phyloP scores from a whole-genome alignment of 805 yeast genomes.

The Candida maltosa region DNA sequence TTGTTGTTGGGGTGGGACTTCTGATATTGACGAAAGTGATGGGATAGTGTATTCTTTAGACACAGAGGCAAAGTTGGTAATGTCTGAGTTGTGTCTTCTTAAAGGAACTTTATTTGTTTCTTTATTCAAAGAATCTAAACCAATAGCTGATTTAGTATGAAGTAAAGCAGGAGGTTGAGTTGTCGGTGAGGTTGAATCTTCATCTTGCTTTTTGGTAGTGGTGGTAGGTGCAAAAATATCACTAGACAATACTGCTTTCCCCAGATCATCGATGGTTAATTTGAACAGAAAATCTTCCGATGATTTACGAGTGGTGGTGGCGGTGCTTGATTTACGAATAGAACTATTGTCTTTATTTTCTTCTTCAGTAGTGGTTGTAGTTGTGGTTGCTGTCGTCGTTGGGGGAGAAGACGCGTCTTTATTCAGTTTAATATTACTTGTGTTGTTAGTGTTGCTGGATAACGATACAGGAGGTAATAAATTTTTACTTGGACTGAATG shows the following conservation, averaged over 20 bases:
- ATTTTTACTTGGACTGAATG: slow-evolving; percentile 4
- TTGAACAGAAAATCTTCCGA: slow-evolving; percentile 27
- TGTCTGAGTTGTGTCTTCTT: slow-evolving; percentile 23
- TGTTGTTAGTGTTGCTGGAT: background rate
- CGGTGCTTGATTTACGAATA: background rate
- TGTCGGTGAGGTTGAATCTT: background rate
- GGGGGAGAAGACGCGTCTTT: background rate
- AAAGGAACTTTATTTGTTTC: slow-evolving; percentile 7
- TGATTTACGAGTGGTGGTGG: slow-evolving; percentile 1
- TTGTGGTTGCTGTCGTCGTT: too few relatives aligned
- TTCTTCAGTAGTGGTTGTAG: too few relatives aligned
- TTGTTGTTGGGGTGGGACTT: too few relatives aligned
- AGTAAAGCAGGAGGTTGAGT: slow-evolving; percentile 15
- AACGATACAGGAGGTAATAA: slow-evolving; percentile 10
- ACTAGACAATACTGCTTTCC: slow-evolving; percentile 35
- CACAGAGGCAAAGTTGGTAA: slow-evolving; percentile 12
- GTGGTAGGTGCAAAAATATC: slow-evolving; percentile 13
- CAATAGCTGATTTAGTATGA: slow-evolving; percentile 26
- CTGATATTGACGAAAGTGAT: slow-evolving; percentile 11
- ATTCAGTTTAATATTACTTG: background rate
- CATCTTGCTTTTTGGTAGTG: background rate
- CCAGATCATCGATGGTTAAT: slow-evolving; percentile 38
- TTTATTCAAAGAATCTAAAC: slow-evolving; percentile 15
- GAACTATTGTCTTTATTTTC: background rate
- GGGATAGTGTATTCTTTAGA: slow-evolving; percentile 5